Conservation (phyloP, 352 stramenopile genomes). For the Achlya hypogyna region DNA sequence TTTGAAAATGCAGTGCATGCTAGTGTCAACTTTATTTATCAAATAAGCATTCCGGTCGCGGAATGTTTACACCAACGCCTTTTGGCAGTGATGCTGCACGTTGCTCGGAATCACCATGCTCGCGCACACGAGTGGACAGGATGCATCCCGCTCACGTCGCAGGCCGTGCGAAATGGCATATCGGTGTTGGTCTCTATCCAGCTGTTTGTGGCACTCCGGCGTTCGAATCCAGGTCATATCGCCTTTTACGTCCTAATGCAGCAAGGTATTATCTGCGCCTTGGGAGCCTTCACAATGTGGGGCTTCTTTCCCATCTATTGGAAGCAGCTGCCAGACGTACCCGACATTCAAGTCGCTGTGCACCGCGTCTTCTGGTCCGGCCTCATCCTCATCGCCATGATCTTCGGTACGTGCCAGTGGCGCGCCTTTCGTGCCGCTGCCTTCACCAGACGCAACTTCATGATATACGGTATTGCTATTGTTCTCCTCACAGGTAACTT, state of each 20-base stretch:
- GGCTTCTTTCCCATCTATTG: conserved; percentile 16
- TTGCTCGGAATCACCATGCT: no score
- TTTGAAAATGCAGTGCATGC: no score
- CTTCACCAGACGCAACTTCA: not conserved
- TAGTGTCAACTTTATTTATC: no score
- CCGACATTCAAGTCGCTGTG: not conserved
- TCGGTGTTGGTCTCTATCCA: no score
- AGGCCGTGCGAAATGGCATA: no score
- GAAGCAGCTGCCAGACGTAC: conserved; percentile 12
- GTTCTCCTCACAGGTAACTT: not conserved
- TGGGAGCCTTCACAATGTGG: not conserved
- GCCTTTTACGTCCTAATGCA: not conserved
- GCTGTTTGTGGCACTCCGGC: no score
- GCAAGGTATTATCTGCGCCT: not conserved
- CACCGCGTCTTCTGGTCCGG: conserved; percentile 16
- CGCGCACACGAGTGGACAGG: no score
- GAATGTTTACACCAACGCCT: no score
- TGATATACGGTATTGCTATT: not conserved
- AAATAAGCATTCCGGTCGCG: no score
- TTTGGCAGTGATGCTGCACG: no score
- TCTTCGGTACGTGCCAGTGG: not conserved
- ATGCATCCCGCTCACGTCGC: no score
- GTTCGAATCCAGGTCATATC: not conserved
- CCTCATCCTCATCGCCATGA: not conserved
- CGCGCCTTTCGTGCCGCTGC: not conserved